Conservation (phyloP, 2,329 filamentous ascomycete species). For the Xylariaceae sp. region DNA sequence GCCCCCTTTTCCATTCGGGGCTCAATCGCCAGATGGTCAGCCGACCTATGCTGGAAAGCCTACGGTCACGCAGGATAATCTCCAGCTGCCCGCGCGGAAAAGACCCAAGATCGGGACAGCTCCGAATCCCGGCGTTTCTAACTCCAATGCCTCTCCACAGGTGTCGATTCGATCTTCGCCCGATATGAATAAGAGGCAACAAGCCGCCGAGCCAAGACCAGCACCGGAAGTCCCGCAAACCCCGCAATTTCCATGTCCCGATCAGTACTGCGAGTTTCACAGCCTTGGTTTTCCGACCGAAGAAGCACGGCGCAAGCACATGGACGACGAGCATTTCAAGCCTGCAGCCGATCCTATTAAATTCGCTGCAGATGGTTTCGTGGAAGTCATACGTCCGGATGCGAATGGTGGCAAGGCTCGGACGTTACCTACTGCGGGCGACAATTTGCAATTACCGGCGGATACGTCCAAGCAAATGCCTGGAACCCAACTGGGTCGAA, state of each 20-base stretch:
- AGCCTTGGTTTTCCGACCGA: constrained; percentile 48
- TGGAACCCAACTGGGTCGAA: constrained; percentile 25
- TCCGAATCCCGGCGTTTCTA: constrained; percentile 36
- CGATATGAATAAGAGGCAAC: constrained; percentile 37
- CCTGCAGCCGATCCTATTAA: constrained; percentile 51
- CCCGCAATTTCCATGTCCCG: constrained; percentile 46
- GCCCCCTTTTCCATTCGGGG: constrained; percentile 52
- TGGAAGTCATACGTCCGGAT: constrained; percentile 47
- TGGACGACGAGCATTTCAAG: constrained; percentile 55
- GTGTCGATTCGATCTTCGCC: constrained; percentile 45
- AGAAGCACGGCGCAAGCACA: constrained; percentile 48
- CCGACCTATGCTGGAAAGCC: constrained; percentile 51
- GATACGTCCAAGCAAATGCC: constrained; percentile 44
- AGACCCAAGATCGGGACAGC: constrained; percentile 46
- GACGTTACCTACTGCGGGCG: constrained; percentile 30
- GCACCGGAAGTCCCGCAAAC: constrained; percentile 39
- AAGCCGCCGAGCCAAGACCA: constrained; percentile 29
- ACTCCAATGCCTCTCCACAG: constrained; percentile 44
- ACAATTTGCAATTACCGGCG: constrained; percentile 24
- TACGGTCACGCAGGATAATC: constrained; percentile 47
- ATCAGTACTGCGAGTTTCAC: constrained; percentile 50
- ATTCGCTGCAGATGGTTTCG: constrained; percentile 48
- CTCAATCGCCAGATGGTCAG: constrained; percentile 54
- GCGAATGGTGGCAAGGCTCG: constrained; percentile 40
- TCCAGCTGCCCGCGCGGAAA: constrained; percentile 53